These are phyloP conservation scores for Toxicodendron radicans DNA, from an alignment of 345 rosid species.

Conservation along the genomic window DNA sequence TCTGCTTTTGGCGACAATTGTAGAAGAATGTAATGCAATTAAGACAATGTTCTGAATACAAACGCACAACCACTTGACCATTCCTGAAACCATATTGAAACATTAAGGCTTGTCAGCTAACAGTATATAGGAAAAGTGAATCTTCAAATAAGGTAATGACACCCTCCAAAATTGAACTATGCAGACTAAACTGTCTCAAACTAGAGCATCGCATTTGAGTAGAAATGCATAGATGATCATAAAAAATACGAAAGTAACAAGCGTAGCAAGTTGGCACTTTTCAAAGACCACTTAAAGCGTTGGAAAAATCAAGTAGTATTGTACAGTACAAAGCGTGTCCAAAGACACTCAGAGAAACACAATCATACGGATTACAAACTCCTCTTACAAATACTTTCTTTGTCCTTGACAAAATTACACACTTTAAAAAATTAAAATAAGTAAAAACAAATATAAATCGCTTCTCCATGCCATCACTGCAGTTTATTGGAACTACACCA, in stretches of 20 bases:
- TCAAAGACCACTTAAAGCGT: neutral
- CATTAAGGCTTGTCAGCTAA: slow-evolving; percentile 1
- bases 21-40: slow-evolving; percentile 27
- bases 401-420: neutral
- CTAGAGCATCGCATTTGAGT: neutral
- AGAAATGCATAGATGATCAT: neutral
- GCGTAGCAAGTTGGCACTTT: neutral
- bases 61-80: slow-evolving; percentile 17
- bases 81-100: slow-evolving; percentile 37
- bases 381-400: neutral
- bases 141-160: neutral
- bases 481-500: neutral
- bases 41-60: slow-evolving; percentile 17
- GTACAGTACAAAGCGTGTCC: neutral
- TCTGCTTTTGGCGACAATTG: slow-evolving; percentile 30
- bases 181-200: neutral
- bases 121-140: neutral
- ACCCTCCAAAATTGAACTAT: neutral
- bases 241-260: neutral
- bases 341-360: neutral
- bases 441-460: too few species aligned
- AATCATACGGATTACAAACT: neutral
- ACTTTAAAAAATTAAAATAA: too few species aligned
- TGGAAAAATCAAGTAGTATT: neutral
- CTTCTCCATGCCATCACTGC: neutral